Base-by-base conservation (phyloP, 257 asterid species). In the Solanum raphanifolium region DNA sequence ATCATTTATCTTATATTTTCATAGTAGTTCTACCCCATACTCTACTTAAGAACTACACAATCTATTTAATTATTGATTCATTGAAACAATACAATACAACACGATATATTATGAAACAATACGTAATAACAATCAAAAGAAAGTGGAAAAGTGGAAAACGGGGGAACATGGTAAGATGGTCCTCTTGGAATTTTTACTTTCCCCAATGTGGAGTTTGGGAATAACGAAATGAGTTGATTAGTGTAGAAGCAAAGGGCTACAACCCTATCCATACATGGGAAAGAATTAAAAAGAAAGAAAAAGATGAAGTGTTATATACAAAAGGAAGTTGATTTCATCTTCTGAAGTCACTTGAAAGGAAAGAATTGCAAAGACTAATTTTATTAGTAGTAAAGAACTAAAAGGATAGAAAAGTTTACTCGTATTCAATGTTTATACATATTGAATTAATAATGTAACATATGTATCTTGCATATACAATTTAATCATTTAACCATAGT, bases 151-250 rank as follows among this genome's bases (percentile, higher is more conserved):
- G 41, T 29, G 29, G 68, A 23, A 82, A 69, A 66, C 41, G 90
- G 75, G 91, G 91, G 82, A 94, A 93, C 94, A 92, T 16, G 55
- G 90, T 58, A 91, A 88, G 91, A 92, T 92, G 93, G 95, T 39
- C 91, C 83, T 89, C 65, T 88, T 55, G 86, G 91, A 88, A 90
- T 82, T 82, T 73, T 82, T 82, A 82, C 86, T 82, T 82, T 82
- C 39, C 69, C 85, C 69, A 48, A 82, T 82, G 43, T 82, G 69
- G 85, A 48, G 85, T 82, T 82, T 82, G 93, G 91, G 95, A 91
- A 91, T 94, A 90, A 87, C 88, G 89, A 82, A 93, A 91, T 92
- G 83, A 88, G 92, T 93, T 91, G 95, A 91, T 93, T 91, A 75
- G 88, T 89, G 93, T 91, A 93, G 90, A 92, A 93, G 92, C 91